phyloP scores from a whole-genome alignment of 176 grass and related monocot genomes.

The Aegilops longissima region DNA sequence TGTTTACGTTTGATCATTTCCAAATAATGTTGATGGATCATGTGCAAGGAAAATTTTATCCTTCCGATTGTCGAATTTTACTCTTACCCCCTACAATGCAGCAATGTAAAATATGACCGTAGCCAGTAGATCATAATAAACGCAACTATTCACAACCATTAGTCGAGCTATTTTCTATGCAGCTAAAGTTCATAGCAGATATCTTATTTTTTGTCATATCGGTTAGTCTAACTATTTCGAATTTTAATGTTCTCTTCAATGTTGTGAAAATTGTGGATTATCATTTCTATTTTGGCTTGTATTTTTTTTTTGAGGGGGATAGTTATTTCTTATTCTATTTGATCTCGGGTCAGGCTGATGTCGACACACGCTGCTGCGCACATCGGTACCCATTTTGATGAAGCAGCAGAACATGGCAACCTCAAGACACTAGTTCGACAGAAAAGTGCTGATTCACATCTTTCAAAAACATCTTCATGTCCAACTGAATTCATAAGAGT shows the following conservation, averaged over 20 bases:
- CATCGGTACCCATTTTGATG: slow-evolving; percentile 33
- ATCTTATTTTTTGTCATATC: neutral
- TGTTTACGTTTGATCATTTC: neutral
- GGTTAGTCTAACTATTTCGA: neutral
- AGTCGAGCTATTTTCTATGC: slow-evolving; percentile 13
- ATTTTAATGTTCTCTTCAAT: slow-evolving; percentile 5
- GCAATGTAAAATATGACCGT: neutral
- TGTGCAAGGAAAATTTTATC: neutral
- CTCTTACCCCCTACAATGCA: neutral
- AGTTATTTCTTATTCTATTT: slow-evolving; percentile 1
- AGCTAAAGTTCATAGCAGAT: neutral
- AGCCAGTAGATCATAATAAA: slow-evolving; percentile 3
- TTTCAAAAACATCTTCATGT: slow-evolving; percentile 44
- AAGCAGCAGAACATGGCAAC: slow-evolving; percentile 36
- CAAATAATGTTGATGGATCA: neutral
- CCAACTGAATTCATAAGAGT: slow-evolving; percentile 47
- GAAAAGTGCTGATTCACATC: slow-evolving; percentile 22
- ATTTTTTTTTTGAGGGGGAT: neutral
- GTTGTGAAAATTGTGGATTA: neutral
- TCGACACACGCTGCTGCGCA: slow-evolving; percentile 17
- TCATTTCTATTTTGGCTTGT: neutral
- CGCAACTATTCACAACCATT: neutral
- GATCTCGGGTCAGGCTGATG: slow-evolving; percentile 29
- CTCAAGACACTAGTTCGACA: slow-evolving; percentile 33
- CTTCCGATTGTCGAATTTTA: neutral